A percentile compares a stretch with the other conserved stretches of the same genome.
phyloP scores from a whole-genome alignment of 805 yeast genomes.

The Millerago galiae region DNA sequence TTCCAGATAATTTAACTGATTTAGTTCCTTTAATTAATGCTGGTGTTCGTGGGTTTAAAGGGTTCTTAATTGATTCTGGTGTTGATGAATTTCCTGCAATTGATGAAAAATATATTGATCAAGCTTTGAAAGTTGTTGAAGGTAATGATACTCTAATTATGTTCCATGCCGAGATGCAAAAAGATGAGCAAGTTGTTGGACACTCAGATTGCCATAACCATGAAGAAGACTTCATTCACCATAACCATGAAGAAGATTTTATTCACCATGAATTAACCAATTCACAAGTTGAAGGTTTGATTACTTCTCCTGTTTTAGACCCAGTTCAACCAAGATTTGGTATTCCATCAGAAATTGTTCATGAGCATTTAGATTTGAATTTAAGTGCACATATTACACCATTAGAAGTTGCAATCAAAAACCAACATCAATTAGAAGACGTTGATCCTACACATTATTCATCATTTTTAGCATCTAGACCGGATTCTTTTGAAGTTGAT shows the following conservation, averaged over 20 bases:
- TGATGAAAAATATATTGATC: constrained; percentile 51
- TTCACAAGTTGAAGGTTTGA: constrained; percentile 46
- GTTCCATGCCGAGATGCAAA: constrained; percentile 91
- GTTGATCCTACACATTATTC: constrained; percentile 24
- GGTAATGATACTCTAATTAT: constrained; percentile 65
- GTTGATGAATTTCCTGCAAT: constrained; percentile 93
- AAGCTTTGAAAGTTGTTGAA: constrained; percentile 59
- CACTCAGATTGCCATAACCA: constrained; percentile 30
- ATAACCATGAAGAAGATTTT: constrained; percentile 17
- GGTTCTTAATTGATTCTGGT: constrained; percentile 90
- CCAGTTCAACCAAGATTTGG: constrained; percentile 58
- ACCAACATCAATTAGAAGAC: constrained; percentile 32
- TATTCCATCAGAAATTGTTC: constrained; percentile 27
- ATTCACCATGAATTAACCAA: constrained; percentile 33
- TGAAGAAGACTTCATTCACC: constrained; percentile 13
- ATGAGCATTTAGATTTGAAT: constrained; percentile 20
- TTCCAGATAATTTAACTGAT: constrained; percentile 69
- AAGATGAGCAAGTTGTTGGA: constrained; percentile 3
- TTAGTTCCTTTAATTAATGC: constrained; percentile 69
- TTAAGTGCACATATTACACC: constrained; percentile 25
- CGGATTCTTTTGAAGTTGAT: constrained; percentile 79
- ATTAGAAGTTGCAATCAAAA: constrained; percentile 35
- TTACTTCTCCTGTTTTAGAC: constrained; percentile 48
- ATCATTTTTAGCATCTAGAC: constrained; percentile 56
- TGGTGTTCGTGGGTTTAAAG: constrained; percentile 93